Base-by-base conservation (phyloP, 495 filamentous ascomycete genomes). In the Clavariopsis aquatica region DNA sequence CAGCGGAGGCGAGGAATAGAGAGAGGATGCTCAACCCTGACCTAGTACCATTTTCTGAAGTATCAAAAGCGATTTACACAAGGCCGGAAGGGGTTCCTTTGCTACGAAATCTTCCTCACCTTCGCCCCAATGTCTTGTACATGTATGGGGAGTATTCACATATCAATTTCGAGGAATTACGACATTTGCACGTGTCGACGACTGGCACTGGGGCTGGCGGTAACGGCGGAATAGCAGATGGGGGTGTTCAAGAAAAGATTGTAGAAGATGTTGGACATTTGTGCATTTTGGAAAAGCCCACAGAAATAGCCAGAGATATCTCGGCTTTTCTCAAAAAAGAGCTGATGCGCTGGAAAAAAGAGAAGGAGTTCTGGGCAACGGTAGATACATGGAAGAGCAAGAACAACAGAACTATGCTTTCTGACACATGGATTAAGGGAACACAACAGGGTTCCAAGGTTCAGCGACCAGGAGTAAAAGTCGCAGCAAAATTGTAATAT, bases 51-150 rank as follows among this genome's bases (percentile, higher is more conserved):
- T 60, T 60, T 19, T 22, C 45, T 0, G n/a, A 19, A 1, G 6
- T 20, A 20, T 68, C 64, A 1, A 46, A 20, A 5, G 82, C 78
- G 65, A 84, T 84, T 0, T 90, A 93, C 76, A 91, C 93, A 77
- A 79, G 89, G 2, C 79, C 90, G 24, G 93, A 95, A 68, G 81
- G 86, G 10, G 66, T 72, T 17, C 72, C 72, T 17, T 85, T 88
- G 41, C 86, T 89, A 54, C 62, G 77, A 1, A 77, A 83, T 43
- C 81, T 98, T 4, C 84, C 85, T 0, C 72, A 80, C 61, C 76
- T 98, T 36, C 82, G 88, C 1, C 91, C 92, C 0, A 85, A 84
- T 20, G 85, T 88, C 20, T 77, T 96, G 20, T 97, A 90, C 76
- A 78, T 96, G 51, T 91, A 92, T 72, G 93, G 85, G 28, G 84